These are phyloP conservation scores for Wickerhamiella cacticola DNA, from an alignment of 805 yeast species.

Conservation along the genomic window DNA sequence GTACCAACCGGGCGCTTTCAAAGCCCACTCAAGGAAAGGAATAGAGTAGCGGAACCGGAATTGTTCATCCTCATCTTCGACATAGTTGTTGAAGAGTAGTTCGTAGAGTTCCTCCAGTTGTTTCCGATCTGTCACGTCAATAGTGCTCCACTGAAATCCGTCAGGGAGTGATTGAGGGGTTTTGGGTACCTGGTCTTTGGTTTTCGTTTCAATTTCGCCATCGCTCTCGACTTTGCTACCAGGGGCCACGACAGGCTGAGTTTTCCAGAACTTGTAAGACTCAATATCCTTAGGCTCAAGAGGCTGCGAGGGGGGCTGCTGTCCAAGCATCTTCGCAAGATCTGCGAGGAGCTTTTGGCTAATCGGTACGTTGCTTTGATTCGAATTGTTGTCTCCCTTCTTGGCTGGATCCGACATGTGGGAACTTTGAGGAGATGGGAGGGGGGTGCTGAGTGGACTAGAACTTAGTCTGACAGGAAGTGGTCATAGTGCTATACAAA, in stretches of 20 bases:
- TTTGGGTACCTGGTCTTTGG: slow-evolving; percentile 58
- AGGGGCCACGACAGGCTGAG: slow-evolving; percentile 72
- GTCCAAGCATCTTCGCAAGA: slow-evolving; percentile 18
- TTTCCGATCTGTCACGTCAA: slow-evolving; percentile 45
- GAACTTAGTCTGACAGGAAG: too few species aligned
- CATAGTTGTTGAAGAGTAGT: slow-evolving; percentile 77
- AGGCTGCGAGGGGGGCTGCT: slow-evolving; percentile 14
- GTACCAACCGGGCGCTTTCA: slow-evolving; percentile 86
- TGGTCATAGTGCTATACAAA: too few species aligned
- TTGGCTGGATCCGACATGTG: neutral
- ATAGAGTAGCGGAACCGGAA: slow-evolving; percentile 83
- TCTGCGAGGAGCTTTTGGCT: slow-evolving; percentile 11
- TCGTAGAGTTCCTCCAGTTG: slow-evolving; percentile 69
- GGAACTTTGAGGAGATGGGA: neutral
- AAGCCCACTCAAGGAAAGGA: slow-evolving; percentile 81
- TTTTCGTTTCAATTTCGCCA: slow-evolving; percentile 73
- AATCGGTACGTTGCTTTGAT: neutral
- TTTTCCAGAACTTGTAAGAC: slow-evolving; percentile 93
- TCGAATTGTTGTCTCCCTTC: neutral
- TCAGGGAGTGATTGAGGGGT: slow-evolving; percentile 57
- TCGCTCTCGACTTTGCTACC: slow-evolving; percentile 54
- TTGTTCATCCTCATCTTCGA: slow-evolving; percentile 85
- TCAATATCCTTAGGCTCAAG: slow-evolving; percentile 43
- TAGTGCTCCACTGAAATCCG: slow-evolving; percentile 81
- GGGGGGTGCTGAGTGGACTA: neutral